A percentile compares a stretch with the other conserved stretches of the same genome.
Evolutionary conservation across 768 basidiomycete species (phyloP).

Genomic region (Phanerodontia chrysosporium): DNA sequence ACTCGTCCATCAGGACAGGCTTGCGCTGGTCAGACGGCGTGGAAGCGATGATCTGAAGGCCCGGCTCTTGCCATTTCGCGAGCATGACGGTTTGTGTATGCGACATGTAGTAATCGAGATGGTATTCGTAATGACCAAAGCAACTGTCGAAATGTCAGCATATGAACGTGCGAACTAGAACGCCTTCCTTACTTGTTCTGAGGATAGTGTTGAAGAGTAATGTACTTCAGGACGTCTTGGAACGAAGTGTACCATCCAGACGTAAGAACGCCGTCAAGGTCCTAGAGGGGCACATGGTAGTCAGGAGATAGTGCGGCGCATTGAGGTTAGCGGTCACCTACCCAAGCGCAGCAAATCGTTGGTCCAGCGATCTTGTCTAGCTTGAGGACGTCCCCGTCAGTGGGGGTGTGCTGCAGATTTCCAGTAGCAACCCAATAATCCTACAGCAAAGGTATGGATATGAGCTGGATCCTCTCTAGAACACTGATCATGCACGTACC

Average conservation of each 20-base stretch:
- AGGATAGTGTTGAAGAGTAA: slow-evolving; percentile 50
- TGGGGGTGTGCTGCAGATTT: slow-evolving; percentile 33
- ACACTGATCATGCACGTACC: slow-evolving; percentile 32
- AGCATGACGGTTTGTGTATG: slow-evolving; percentile 41
- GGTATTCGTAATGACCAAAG: slow-evolving; percentile 30
- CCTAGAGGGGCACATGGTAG: slow-evolving; percentile 23
- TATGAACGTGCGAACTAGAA: too few species aligned
- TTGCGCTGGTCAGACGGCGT: slow-evolving; percentile 30
- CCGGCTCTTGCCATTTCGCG: slow-evolving; percentile 44
- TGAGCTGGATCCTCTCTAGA: too few species aligned
- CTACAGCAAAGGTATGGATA: too few species aligned
- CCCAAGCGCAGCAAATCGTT: slow-evolving; percentile 50
- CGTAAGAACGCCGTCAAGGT: slow-evolving; percentile 38
- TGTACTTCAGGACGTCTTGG: slow-evolving; percentile 40
- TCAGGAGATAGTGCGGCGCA: not conserved
- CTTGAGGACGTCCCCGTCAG: slow-evolving; percentile 33
- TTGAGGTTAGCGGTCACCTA: too few species aligned
- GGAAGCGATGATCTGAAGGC: slow-evolving; percentile 31
- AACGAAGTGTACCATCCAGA: slow-evolving; percentile 38
- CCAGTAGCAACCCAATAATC: slow-evolving; percentile 36
- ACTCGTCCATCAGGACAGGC: slow-evolving; percentile 47
- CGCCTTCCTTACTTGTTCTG: slow-evolving; percentile 44
- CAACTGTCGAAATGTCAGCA: slow-evolving; percentile 9
- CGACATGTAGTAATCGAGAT: slow-evolving; percentile 39
- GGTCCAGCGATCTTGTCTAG: slow-evolving; percentile 43